phyloP scores from a whole-genome alignment of 2,329 filamentous ascomycete species.

The Blumeriella jaapii region DNA sequence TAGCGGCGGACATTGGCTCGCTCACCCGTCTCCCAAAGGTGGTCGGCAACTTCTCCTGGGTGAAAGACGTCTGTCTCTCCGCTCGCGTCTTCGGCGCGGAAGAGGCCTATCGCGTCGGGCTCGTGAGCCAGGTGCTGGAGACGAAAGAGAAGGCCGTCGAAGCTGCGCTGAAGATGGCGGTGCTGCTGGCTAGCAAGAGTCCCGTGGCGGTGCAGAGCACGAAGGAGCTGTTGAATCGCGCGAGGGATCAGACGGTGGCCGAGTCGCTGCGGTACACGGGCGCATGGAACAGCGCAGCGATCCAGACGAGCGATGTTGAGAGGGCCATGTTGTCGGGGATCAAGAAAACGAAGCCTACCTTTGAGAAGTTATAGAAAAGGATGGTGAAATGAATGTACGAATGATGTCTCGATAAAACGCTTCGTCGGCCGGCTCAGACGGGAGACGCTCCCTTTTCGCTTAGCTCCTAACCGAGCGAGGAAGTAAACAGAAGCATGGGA shows the following conservation, averaged over 20 bases:
- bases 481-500: no score
- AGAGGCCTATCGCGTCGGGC: slow-evolving; percentile 59
- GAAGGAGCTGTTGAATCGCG: slow-evolving; percentile 77
- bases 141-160: slow-evolving; percentile 51
- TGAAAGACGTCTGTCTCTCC: slow-evolving; percentile 66
- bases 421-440: no score
- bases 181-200: slow-evolving; percentile 64
- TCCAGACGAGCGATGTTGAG: slow-evolving; percentile 71
- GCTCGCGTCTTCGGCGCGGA: slow-evolving; percentile 57
- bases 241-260: slow-evolving; percentile 62
- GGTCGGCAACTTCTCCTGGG: slow-evolving; percentile 60
- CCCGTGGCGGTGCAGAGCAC: slow-evolving; percentile 81
- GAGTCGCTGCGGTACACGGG: slow-evolving; percentile 76
- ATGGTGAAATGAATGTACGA: no score
- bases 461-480: no score
- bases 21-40: slow-evolving; percentile 62
- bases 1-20: slow-evolving; percentile 71
- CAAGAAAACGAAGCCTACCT: slow-evolving; percentile 67
- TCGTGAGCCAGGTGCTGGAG: slow-evolving; percentile 54
- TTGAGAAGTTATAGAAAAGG: slow-evolving; percentile 60
- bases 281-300: slow-evolving; percentile 74
- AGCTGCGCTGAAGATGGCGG: slow-evolving; percentile 51
- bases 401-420: no score
- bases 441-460: no score
- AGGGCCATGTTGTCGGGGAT: slow-evolving; percentile 65